phyloP scores from a whole-genome alignment of 768 basidiomycete genomes.

The Mycena haematopus region DNA sequence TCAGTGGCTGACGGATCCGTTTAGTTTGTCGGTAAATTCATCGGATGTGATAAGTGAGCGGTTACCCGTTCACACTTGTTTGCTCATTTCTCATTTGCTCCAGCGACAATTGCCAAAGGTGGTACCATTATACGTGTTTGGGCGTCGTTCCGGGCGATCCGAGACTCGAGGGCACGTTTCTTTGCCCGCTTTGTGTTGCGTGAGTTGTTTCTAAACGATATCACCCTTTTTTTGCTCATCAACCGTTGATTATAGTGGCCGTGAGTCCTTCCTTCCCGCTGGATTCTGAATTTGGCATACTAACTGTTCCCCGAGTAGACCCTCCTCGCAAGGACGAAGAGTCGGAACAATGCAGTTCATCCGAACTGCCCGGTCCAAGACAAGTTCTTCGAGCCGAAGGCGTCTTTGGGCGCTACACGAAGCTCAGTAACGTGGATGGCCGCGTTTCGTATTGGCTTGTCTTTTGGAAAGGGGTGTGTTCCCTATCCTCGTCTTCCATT shows the following conservation, averaged over 20 bases:
- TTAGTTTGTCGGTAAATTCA: constrained; percentile 17
- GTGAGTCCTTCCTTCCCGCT: neutral
- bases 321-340: neutral
- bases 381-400: constrained; percentile 6
- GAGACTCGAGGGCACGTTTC: constrained; percentile 2
- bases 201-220: neutral
- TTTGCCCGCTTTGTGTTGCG: constrained; percentile 21
- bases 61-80: neutral
- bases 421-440: constrained; percentile 10
- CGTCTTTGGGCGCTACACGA: constrained; percentile 11
- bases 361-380: constrained; percentile 11
- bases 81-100: neutral
- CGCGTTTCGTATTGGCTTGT: constrained; percentile 13
- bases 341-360: constrained; percentile 7
- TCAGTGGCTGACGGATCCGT: neutral
- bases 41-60: constrained; percentile 17
- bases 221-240: neutral
- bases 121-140: constrained; percentile 19
- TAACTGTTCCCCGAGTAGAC: neutral
- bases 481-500: neutral
- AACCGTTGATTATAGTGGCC: neutral
- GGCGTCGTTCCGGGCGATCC: constrained; percentile 12
- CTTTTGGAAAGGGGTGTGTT: constrained; percentile 23
- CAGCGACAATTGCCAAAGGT: constrained; percentile 19
- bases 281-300: neutral